phyloP scores from a whole-genome alignment of 306 rosid genomes.

The Coriaria nepalensis region DNA sequence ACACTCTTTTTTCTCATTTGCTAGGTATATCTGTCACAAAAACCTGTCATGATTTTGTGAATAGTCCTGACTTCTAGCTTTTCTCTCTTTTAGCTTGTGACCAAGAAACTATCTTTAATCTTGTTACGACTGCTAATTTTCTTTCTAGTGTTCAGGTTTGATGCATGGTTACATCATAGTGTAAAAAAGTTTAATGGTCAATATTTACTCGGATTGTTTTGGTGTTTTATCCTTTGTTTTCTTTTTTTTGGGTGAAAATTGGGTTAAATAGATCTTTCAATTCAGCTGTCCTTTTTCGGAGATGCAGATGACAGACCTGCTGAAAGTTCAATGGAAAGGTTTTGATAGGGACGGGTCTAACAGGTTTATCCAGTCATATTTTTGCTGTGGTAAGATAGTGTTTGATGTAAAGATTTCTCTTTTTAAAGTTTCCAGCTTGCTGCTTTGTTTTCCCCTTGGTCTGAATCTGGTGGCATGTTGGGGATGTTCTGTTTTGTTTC shows the following conservation, averaged over 20 bases:
- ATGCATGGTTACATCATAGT: constrained; percentile 13
- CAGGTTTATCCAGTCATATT: constrained; percentile 34
- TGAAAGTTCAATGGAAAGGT: constrained; percentile 41
- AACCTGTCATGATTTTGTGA: too few relatives aligned
- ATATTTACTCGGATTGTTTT: constrained; percentile 16
- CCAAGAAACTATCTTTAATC: not conserved
- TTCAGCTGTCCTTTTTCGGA: constrained; percentile 35
- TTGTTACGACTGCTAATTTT: not conserved
- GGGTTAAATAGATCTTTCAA: constrained; percentile 47
- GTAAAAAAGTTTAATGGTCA: constrained; percentile 14
- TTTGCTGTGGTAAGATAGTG: constrained; percentile 50
- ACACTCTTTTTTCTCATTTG: too few relatives aligned
- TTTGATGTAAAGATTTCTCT: constrained; percentile 25
- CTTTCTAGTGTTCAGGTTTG: constrained; percentile 18
- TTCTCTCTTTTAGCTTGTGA: too few relatives aligned
- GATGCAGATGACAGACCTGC: constrained; percentile 46
- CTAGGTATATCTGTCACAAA: too few relatives aligned
- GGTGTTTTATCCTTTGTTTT: constrained; percentile 8
- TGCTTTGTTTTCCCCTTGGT: constrained; percentile 13
- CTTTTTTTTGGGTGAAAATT: constrained; percentile 38
- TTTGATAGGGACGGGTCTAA: too few relatives aligned
- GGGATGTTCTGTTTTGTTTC: constrained; percentile 4
- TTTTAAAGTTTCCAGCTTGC: constrained; percentile 11
- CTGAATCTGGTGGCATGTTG: constrained; percentile 11
- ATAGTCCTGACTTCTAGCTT: too few relatives aligned